Evolutionary conservation across 139 green algal genomes (phyloP), one percentile per base, ranked within the genome.

Genomic region (Astrephomene gubernaculifera): DNA sequence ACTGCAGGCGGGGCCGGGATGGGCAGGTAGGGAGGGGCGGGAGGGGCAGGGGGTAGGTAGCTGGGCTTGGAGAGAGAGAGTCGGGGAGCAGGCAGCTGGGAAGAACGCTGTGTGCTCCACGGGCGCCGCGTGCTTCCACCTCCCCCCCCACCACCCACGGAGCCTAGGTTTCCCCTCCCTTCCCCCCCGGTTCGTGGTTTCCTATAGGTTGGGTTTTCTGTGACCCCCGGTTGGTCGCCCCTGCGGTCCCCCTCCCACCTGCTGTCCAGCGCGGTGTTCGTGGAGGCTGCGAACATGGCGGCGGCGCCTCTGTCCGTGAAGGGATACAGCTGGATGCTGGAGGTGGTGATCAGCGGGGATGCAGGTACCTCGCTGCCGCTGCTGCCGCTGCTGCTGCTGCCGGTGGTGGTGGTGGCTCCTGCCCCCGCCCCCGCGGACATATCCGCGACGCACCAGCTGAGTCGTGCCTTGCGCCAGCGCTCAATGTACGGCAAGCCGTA

Each of bases 231-330:
- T n/a, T n/a, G n/a, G n/a, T n/a, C n/a, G n/a, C n/a, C 63, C 63
- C 6, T 9, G 63, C 63, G n/a, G n/a, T 12, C 67, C 27, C 22
- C 39, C n/a, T n/a, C 69, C 69, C 27, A 81, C 73, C 73, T 81
- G 21, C 53, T 45, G 53, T 81, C 73, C 0, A 81, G 2, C 36
- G 70, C 73, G 29, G 53, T 70, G 53, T 81, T 81, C 10, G 1
- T 69, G 24, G 35, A 7, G 31, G 24, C 31, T 1, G 73, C 73
- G n/a, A 81, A 81, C 73, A 81, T 70, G 24, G 35, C 19, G 54
- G 44, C 12, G 2, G 53, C 53, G 9, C 45, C 33, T 24, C 70
- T 81, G 35, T 81, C 73, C 29, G 54, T 25, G 35, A 68, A 54
- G 4, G 73, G 73, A 43, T 54, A 81, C 1, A 81, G 31, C 1